These are phyloP conservation scores for Oemleria cerasiformis DNA, from an alignment of 306 rosid genomes.

Conservation along the genomic window DNA sequence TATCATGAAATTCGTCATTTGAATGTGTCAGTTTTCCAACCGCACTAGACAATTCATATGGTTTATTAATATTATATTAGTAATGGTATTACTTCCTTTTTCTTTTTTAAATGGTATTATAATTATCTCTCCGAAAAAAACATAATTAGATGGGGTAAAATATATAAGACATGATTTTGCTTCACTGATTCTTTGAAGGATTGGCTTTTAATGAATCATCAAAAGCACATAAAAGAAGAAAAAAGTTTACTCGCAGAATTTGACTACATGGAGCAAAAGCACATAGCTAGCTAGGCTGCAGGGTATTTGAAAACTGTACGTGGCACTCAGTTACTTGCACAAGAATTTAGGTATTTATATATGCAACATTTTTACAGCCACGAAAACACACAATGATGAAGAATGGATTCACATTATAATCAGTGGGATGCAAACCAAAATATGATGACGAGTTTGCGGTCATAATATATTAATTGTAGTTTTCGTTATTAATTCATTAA, in stretches of 20 bases:
- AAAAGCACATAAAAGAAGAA: constrained; percentile 17
- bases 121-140: too few relatives aligned
- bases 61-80: too few relatives aligned
- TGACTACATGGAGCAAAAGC: constrained; percentile 15
- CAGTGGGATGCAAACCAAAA: background rate
- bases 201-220: constrained; percentile 35
- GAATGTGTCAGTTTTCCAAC: too few relatives aligned
- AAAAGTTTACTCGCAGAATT: background rate
- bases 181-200: constrained; percentile 41
- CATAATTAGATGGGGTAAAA: constrained; percentile 4
- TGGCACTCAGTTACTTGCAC: constrained; percentile 37
- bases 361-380: constrained; percentile 26
- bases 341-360: constrained; percentile 37
- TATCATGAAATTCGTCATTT: too few relatives aligned
- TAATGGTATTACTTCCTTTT: too few relatives aligned
- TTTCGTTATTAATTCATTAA: too few relatives aligned
- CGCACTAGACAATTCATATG: too few relatives aligned
- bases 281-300: background rate
- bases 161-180: constrained; percentile 43
- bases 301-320: constrained; percentile 28
- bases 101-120: too few relatives aligned
- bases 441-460: background rate
- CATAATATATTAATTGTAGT: background rate
- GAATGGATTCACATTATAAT: background rate
- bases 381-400: constrained; percentile 3